Percentiles rank a stretch among this genome's conserved stretches.
Conservation (phyloP, 768 basidiomycete genomes). For the Mycena alexandri region DNA sequence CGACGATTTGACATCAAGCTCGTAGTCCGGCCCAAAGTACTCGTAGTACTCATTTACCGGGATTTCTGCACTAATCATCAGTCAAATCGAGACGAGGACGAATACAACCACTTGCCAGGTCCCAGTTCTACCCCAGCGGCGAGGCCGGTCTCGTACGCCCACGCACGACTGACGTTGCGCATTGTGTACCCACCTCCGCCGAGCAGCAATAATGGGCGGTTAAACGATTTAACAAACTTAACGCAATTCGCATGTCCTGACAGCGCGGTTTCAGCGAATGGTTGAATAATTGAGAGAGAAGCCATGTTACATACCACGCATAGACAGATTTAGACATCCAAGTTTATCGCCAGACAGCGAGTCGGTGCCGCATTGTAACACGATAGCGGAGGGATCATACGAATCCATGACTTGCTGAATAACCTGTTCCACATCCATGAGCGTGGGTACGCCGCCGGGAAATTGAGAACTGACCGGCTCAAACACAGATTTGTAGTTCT, state of each 20-base stretch:
- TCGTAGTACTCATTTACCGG: slow-evolving; percentile 99
- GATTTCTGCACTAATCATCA: slow-evolving; percentile 72
- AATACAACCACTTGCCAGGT: slow-evolving; percentile 64
- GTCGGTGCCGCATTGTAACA: slow-evolving; percentile 97
- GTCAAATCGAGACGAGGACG: not conserved
- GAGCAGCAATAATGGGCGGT: slow-evolving; percentile 91
- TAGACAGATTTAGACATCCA: slow-evolving; percentile 95
- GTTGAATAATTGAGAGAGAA: not conserved
- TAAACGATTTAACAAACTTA: slow-evolving; percentile 96
- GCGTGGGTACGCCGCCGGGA: not conserved
- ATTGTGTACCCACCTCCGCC: slow-evolving; percentile 99
- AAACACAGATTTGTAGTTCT: slow-evolving; percentile 94
- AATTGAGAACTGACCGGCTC: slow-evolving; percentile 77
- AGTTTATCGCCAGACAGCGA: slow-evolving; percentile 97
- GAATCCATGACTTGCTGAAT: slow-evolving; percentile 94
- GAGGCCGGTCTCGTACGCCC: slow-evolving; percentile 98
- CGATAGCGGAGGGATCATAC: slow-evolving; percentile 94
- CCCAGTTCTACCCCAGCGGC: slow-evolving; percentile 97
- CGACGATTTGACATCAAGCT: slow-evolving; percentile 93
- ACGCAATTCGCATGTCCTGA: slow-evolving; percentile 96
- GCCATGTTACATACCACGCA: slow-evolving; percentile 77
- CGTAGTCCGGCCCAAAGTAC: slow-evolving; percentile 98
- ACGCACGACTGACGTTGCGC: slow-evolving; percentile 95
- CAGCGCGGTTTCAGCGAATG: not conserved
- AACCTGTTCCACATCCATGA: slow-evolving; percentile 64